Evolutionary conservation across 768 basidiomycete genomes (phyloP).

Genomic region (Holtermannia corniformis): DNA sequence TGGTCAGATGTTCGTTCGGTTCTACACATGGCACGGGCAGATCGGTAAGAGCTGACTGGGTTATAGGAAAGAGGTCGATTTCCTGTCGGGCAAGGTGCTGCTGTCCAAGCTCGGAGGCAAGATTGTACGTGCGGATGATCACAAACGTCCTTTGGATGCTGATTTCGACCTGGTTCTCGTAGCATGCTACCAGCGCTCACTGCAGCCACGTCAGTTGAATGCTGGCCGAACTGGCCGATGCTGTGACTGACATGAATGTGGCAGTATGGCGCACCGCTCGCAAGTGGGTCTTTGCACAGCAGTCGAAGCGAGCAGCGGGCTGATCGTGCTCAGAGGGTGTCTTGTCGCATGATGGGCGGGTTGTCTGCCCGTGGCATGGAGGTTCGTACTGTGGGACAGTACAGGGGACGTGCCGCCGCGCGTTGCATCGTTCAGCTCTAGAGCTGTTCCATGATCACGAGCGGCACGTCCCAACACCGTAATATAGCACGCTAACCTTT

Average conservation of each 20-base stretch:
- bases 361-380: slow-evolving; percentile 86
- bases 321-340: slow-evolving; percentile 65
- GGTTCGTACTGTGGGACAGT: no score
- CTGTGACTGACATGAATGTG: no score
- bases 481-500: background rate
- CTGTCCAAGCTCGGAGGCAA: slow-evolving; percentile 66
- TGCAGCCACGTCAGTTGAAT: slow-evolving; percentile 59
- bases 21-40: background rate
- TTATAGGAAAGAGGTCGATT: slow-evolving; percentile 69
- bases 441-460: no score
- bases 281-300: slow-evolving; percentile 46
- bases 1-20: slow-evolving; percentile 53
- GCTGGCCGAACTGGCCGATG: background rate
- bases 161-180: background rate
- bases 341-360: slow-evolving; percentile 62
- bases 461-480: background rate
- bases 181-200: slow-evolving; percentile 62
- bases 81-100: slow-evolving; percentile 65
- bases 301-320: no score
- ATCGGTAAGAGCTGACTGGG: background rate
- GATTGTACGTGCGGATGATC: slow-evolving; percentile 45
- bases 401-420: no score
- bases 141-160: no score
- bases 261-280: slow-evolving; percentile 74
- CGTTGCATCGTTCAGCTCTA: no score